Percentiles rank a stretch among this genome's conserved stretches.
Conservation (phyloP, 2,329 filamentous ascomycete genomes). For the Arthrinium puccinioides region DNA sequence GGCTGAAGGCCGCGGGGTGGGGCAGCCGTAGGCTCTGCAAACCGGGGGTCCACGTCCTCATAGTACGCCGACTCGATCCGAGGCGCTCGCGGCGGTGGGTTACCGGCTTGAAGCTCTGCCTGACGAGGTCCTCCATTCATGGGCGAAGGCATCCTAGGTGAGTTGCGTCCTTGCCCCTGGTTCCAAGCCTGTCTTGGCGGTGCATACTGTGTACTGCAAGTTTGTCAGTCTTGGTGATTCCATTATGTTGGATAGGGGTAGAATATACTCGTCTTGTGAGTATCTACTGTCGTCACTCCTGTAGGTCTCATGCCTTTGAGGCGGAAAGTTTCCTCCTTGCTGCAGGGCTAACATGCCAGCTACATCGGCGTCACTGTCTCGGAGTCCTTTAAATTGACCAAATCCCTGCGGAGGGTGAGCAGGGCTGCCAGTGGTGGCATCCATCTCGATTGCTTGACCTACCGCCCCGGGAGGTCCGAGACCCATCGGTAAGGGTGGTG, state of each 20-base stretch:
- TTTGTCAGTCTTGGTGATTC: neutral
- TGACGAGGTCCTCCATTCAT: slow-evolving; percentile 26
- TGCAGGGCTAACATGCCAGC: slow-evolving; percentile 68
- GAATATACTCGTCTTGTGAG: slow-evolving; percentile 64
- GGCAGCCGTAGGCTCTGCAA: slow-evolving; percentile 50
- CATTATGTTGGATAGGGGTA: neutral
- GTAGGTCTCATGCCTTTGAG: slow-evolving; percentile 38
- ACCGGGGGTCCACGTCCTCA: slow-evolving; percentile 88
- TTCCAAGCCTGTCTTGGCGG: slow-evolving; percentile 52
- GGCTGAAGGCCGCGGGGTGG: slow-evolving; percentile 13
- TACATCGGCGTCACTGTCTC: slow-evolving; percentile 64
- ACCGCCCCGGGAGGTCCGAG: slow-evolving; percentile 27
- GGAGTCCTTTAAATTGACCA: slow-evolving; percentile 38
- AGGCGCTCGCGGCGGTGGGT: slow-evolving; percentile 25
- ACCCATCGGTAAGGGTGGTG: slow-evolving; percentile 49
- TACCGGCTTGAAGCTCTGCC: slow-evolving; percentile 28
- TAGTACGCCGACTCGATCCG: slow-evolving; percentile 55
- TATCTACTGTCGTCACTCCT: slow-evolving; percentile 67
- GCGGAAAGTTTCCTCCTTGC: slow-evolving; percentile 40
- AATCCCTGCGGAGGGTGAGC: slow-evolving; percentile 31
- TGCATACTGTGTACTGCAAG: slow-evolving; percentile 41
- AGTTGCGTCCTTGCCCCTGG: slow-evolving; percentile 33
- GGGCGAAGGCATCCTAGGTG: slow-evolving; percentile 39
- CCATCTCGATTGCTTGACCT: slow-evolving; percentile 74
- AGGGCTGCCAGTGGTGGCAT: slow-evolving; percentile 55